Base-by-base conservation (phyloP, 129 eudicot genomes). In the Erigeron canadensis region DNA sequence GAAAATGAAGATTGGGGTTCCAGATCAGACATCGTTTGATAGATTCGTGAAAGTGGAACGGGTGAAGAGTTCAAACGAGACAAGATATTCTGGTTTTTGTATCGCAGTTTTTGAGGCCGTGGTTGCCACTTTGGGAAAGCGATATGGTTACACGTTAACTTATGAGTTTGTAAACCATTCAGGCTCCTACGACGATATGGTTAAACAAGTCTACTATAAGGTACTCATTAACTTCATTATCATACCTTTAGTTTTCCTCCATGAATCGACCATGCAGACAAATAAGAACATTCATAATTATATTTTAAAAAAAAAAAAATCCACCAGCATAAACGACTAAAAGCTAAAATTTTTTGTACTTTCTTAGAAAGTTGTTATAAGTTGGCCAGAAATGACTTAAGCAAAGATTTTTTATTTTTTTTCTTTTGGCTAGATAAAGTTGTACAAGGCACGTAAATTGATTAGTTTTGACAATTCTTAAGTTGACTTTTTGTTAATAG, bases 1-100 rank as follows among this genome's bases (percentile, higher is more conserved):
- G 12, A 69, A 46, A 70, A 8, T 84, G 81, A 78, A 21, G 70
- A 78, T 84, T 4, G 89, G 86, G 6, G 84, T 84, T 51, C 89
- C 84, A 2, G 63, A 59, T 11, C 47, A n/a, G 2, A 38, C 82
- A 2, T 81, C 81, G 5, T 84, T 84, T n/a, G 65, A 78, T 2
- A 73, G 76, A 58, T 78, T 78, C 60, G 86, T 81, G 63, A 78
- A 75, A 63, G 76, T 69, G 51, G 68, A 43, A 55, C 17, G 46
- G 61, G 63, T 50, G 16, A 54, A 45, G 45, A 74, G 73, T 40
- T 9, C 79, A 19, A 65, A 74, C 21, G 47, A 78, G 55, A 53
- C 65, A 4, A 23, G 7, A 15, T 69, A 66, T 65, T n/a, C 75
- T 4, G 81, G 84, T 59, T 71, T 83, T 53, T 79, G 78, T 22